Base-by-base conservation (phyloP, 2,329 filamentous ascomycete species). In the Atkinsonella hypoxylon region DNA sequence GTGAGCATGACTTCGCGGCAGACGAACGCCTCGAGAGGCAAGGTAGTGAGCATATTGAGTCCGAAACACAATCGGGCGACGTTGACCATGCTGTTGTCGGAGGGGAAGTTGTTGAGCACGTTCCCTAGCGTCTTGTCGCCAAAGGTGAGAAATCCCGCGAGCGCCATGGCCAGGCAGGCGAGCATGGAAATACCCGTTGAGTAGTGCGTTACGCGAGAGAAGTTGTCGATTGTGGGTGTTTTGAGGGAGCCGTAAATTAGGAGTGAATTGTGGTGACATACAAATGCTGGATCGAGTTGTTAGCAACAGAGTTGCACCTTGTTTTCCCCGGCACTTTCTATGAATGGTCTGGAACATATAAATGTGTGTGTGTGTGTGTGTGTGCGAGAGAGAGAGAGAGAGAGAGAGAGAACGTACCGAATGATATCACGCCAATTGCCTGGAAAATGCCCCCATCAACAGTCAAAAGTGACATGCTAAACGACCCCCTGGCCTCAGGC, bases 11-110 rank as follows among this genome's bases (percentile, higher is more conserved):
- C 90, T 68, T 96, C 93, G 62, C 93, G 82, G 68, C 93, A 98
- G 50, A 98, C 93, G 66, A 98, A 98, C 15, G 89, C 90, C 73
- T 98, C 93, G 53, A 98, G 83, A 0, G 93, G 93, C 36, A 98
- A 75, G 1, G 93, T 97, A 13, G 93, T 96, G 61, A 98, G 81
- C 93, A 98, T 98, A 75, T 98, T 98, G 57, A 98, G 78, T 2
- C 93, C 93, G 64, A 98, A 97, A 70, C 89, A 96, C 47, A 98
- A 77, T 49, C 93, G 85, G 20, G 93, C 93, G 52, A 98, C 77
- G 68, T 96, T 97, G 63, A 97, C 89, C 81, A 97, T 85, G 59
- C 84, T 76, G 68, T 95, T 97, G 68, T 94, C 82, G 18, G 82
- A 75, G 1, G 90, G 87, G 63, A 98, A 97, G 71, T 98, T 98